Evolutionary conservation across 805 yeast genomes (phyloP).

Genomic region (Debaryomyces castellii): DNA sequence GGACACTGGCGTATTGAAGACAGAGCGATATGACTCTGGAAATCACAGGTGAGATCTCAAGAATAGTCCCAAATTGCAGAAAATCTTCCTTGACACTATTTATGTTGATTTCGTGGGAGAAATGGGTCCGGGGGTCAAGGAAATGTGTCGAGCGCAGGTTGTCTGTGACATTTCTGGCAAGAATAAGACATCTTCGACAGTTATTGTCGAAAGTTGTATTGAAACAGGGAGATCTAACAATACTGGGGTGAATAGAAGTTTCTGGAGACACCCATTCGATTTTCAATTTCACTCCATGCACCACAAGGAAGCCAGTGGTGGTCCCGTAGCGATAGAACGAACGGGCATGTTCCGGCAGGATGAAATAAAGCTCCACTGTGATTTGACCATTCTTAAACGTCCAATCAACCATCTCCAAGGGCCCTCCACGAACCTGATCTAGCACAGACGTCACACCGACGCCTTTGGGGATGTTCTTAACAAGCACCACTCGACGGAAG

Average conservation of each 20-base stretch:
- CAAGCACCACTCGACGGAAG: slow-evolving; percentile 27
- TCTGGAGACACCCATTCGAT: slow-evolving; percentile 61
- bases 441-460: slow-evolving; percentile 52
- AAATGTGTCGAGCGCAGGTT: slow-evolving; percentile 25
- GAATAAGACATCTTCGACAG: slow-evolving; percentile 57
- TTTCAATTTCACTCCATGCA: slow-evolving; percentile 54
- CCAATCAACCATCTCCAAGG: slow-evolving; percentile 49
- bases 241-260: slow-evolving; percentile 43
- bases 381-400: slow-evolving; percentile 19
- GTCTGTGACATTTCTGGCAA: slow-evolving; percentile 24
- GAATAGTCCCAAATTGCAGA: slow-evolving; percentile 53
- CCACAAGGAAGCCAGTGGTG: slow-evolving; percentile 50
- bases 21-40: slow-evolving; percentile 64
- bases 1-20: slow-evolving; percentile 57
- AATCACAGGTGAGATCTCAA: slow-evolving; percentile 65
- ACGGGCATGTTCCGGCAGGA: slow-evolving; percentile 52
- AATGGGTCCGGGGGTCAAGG: slow-evolving; percentile 45
- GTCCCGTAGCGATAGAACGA: slow-evolving; percentile 51
- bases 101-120: slow-evolving; percentile 44
- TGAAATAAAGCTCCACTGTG: slow-evolving; percentile 49
- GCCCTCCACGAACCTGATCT: slow-evolving; percentile 66
- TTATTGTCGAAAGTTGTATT: neutral
- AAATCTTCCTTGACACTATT: slow-evolving; percentile 50
- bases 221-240: slow-evolving; percentile 17
- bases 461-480: slow-evolving; percentile 38